Percentiles rank a stretch among this genome's conserved stretches.
Evolutionary conservation across 2,329 filamentous ascomycete species (phyloP).

Genomic region (Coniochaeta ligniaria): DNA sequence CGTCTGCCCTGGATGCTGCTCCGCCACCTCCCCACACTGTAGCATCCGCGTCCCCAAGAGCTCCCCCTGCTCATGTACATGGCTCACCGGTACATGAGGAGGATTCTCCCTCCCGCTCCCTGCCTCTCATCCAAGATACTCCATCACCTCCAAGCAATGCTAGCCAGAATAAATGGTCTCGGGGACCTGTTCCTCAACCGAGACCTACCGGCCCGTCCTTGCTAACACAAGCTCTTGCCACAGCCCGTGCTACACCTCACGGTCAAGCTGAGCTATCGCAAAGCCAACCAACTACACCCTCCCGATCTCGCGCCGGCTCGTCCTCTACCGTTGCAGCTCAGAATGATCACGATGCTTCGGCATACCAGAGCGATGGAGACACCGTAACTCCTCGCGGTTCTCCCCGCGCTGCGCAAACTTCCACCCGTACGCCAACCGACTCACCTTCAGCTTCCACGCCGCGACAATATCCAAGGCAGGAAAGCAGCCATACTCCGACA

Average conservation of each 20-base stretch:
- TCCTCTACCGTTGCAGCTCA: neutral
- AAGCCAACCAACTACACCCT: neutral
- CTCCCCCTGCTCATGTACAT: constrained; percentile 1
- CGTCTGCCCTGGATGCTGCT: constrained; percentile 5
- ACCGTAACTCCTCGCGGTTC: constrained; percentile 27
- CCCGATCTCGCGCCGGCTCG: neutral
- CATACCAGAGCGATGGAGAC: constrained; percentile 25
- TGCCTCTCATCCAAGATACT: constrained; percentile 10
- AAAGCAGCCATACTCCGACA: constrained; percentile 4
- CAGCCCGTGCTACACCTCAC: constrained; percentile 44
- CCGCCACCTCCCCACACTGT: constrained; percentile 1
- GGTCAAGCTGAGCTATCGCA: constrained; percentile 13
- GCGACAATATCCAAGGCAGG: neutral
- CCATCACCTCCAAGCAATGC: constrained; percentile 20
- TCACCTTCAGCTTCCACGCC: neutral
- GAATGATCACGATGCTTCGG: constrained; percentile 25
- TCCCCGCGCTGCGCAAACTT: constrained; percentile 11
- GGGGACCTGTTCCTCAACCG: constrained; percentile 31
- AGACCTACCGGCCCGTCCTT: constrained; percentile 45
- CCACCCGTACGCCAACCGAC: neutral
- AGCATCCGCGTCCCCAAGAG: neutral
- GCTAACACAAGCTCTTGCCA: constrained; percentile 51
- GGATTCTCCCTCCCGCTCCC: constrained; percentile 9
- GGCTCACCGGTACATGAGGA: neutral
- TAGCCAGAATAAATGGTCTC: constrained; percentile 40